These are phyloP conservation scores for Kalmanozyma brasiliensis DNA, from an alignment of 1,284 basidiomycete species.

Conservation along the genomic window DNA sequence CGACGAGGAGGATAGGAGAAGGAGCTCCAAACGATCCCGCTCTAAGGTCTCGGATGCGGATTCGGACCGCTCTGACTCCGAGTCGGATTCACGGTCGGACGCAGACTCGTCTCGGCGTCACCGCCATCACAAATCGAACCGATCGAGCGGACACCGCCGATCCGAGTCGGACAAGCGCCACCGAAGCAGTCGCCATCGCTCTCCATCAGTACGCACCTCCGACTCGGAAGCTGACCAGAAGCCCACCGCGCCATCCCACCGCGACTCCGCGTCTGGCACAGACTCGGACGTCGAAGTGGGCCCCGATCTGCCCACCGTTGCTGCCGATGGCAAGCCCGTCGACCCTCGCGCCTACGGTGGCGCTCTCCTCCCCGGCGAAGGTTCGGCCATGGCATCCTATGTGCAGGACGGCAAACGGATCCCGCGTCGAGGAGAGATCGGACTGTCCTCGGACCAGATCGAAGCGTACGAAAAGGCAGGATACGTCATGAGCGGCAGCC, in stretches of 20 bases:
- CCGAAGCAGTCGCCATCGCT: conserved; percentile 19
- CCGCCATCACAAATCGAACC: conserved; percentile 21
- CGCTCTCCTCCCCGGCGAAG: conserved; percentile 90
- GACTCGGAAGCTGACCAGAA: conserved; percentile 7
- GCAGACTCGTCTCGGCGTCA: conserved; percentile 17
- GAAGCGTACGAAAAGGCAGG: conserved; percentile 85
- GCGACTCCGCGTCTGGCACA: conserved; percentile 1
- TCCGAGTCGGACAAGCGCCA: conserved; percentile 14
- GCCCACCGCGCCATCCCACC: background rate
- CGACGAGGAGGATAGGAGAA: conserved; percentile 14
- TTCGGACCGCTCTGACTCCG: conserved; percentile 9
- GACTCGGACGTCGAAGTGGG: conserved; percentile 31
- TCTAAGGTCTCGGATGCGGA: conserved; percentile 15
- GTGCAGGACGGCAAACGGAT: conserved; percentile 90
- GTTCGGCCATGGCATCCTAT: conserved; percentile 95
- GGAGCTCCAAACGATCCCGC: conserved; percentile 17
- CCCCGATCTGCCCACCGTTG: conserved; percentile 27
- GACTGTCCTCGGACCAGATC: conserved; percentile 85
- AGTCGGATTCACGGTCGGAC: conserved; percentile 8
- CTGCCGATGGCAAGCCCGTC: conserved; percentile 30
- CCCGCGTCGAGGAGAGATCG: conserved; percentile 97
- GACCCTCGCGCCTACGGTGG: conserved; percentile 74
- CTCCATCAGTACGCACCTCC: conserved; percentile 8
- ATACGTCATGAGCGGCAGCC: conserved; percentile 97
- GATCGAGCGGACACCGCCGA: conserved; percentile 13